Evolutionary conservation across 2,329 filamentous ascomycete genomes (phyloP), one percentile per base, ranked within the genome.

Genomic region (Phialophora chinensis): DNA sequence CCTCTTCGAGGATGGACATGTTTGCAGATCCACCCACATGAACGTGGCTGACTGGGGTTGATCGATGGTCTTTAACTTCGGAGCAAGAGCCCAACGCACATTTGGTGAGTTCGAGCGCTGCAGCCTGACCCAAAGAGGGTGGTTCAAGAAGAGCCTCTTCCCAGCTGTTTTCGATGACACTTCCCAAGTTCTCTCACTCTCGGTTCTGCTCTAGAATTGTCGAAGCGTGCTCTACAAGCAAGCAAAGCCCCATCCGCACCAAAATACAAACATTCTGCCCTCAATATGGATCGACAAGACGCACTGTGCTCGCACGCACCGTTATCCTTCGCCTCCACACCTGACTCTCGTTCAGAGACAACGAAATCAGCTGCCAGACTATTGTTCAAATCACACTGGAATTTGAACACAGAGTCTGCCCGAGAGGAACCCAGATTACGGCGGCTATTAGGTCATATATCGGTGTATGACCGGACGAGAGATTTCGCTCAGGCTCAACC

Each of bases 361-460:
- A 61, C 49, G 8, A 7, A 44, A 42, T 52, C 59, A 4, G 63
- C 68, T 25, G 60, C 68, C 2, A 69, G 66, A 55, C 35, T 71
- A 29, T 53, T 65, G 8, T 65, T 63, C 53, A 62, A 66, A 25
- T 61, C 69, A 17, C 62, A 66, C 47, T 71, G 68, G 67, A 70
- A 71, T 31, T 52, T 70, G 20, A 58, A 65, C 44, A 29, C 54
- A 31, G 67, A 70, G 52, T 63, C 69, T 17, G 38, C 62, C 12
- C 44, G 65, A 7, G 64, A 67, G 23, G 64, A 70, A 35, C 69
- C 69, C 8, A 60, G 52, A 27, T 49, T 71, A 60, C 63, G 69
- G 23, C 62, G 64, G 44, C 59, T 71, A 4, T 49, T 71, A 5
- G 69, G 69, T 38, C 69, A 71, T 38, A 60, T 70, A 20, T 68